Conservation (phyloP, 495 filamentous ascomycete species). For the Lasiosphaeria ovina region DNA sequence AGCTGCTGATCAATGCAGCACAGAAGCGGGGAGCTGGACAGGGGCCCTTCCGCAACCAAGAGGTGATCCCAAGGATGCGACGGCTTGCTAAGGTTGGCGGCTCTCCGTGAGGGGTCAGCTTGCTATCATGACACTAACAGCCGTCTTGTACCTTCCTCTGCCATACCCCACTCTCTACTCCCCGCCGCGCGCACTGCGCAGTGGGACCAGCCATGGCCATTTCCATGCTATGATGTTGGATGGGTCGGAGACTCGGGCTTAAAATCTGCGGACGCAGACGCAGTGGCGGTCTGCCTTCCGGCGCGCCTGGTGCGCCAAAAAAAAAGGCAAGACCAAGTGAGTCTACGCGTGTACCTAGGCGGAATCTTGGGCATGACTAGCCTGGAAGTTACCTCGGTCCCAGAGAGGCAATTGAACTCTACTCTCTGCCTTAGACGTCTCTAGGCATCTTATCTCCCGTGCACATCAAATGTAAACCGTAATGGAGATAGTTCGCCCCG, state of each 20-base stretch:
- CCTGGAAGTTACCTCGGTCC: too few relatives aligned
- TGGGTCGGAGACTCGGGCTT: background rate
- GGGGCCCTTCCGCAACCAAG: background rate
- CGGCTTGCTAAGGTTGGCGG: conserved; percentile 3
- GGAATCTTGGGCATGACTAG: background rate
- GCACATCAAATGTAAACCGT: background rate
- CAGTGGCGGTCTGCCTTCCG: background rate
- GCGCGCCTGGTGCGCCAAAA: background rate
- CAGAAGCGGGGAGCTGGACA: conserved; percentile 5
- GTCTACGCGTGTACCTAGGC: background rate
- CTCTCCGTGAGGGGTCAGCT: conserved; percentile 5
- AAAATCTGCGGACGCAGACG: background rate
- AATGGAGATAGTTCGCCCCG: background rate
- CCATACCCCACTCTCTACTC: too few relatives aligned
- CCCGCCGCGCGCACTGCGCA: too few relatives aligned
- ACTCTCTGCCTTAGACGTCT: background rate
- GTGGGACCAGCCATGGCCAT: too few relatives aligned
- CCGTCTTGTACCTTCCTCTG: background rate
- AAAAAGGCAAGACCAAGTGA: background rate
- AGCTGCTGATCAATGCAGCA: conserved; percentile 21
- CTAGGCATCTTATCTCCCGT: background rate
- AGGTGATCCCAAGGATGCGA: background rate
- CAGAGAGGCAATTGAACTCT: background rate
- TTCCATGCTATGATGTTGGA: too few relatives aligned
- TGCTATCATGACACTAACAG: conserved; percentile 6